phyloP scores from a whole-genome alignment of 2,329 filamentous ascomycete species.

The Fusarium sp. region DNA sequence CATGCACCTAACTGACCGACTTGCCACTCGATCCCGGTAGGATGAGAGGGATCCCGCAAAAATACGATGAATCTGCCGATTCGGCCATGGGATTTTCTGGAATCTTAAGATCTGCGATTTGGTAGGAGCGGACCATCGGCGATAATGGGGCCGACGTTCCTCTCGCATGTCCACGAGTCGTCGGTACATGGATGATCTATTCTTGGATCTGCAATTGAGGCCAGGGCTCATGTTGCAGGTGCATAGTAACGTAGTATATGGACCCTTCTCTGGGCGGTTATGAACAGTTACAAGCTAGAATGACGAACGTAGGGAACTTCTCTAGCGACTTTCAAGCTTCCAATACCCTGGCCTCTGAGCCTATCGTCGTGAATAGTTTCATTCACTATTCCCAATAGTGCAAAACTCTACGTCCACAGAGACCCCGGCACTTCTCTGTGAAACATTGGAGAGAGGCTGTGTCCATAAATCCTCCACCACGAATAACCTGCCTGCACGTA shows the following conservation, averaged over 20 bases:
- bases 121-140: neutral
- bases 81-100: neutral
- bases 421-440: neutral
- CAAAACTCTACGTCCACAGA: neutral
- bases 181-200: neutral
- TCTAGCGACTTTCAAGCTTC: neutral
- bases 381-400: neutral
- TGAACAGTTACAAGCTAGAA: neutral
- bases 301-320: neutral
- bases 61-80: neutral
- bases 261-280: neutral
- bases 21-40: neutral
- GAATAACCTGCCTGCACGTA: neutral
- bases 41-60: neutral
- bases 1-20: neutral
- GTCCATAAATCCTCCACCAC: neutral
- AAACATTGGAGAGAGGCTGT: neutral
- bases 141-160: neutral
- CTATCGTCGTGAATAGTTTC: neutral
- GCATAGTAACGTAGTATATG: neutral
- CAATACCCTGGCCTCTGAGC: neutral
- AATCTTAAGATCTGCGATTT: neutral
- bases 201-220: neutral
- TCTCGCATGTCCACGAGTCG: neutral
- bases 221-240: neutral